Percentiles rank a stretch among this genome's conserved stretches.
Evolutionary conservation across 106 monocot species (phyloP).

Genomic region (Allium fistulosum): DNA sequence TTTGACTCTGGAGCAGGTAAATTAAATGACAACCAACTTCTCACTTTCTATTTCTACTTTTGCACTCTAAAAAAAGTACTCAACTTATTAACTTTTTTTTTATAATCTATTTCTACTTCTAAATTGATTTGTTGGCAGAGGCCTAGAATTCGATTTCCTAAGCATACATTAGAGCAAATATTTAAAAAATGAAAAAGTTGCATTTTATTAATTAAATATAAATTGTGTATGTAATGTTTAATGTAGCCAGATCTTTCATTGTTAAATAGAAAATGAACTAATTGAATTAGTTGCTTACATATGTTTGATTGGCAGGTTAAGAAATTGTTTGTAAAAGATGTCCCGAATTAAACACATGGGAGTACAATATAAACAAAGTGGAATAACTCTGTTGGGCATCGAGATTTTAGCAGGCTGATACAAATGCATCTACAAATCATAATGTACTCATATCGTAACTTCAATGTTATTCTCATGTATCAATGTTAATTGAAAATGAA

Average conservation of each 20-base stretch:
- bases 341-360: not conserved
- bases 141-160: too few species aligned
- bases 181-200: not conserved
- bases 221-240: not conserved
- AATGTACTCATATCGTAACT: too few species aligned
- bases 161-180: too few species aligned
- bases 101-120: too few species aligned
- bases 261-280: not conserved
- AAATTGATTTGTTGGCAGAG: too few species aligned
- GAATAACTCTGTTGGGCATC: too few species aligned
- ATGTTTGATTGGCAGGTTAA: constrained; percentile 1
- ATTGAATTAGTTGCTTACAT: not conserved
- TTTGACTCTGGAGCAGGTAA: constrained; percentile 67
- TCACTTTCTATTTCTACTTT: not conserved
- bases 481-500: too few species aligned
- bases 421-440: too few species aligned
- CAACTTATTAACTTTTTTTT: not conserved
- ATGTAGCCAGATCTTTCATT: not conserved
- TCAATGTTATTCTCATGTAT: too few species aligned
- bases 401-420: too few species aligned
- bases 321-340: constrained; percentile 2
- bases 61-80: not conserved
- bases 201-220: not conserved
- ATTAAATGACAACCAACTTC: constrained; percentile 1
- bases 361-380: too few species aligned